These are phyloP conservation scores for Rhizoctonia solani DNA, from an alignment of 1,284 basidiomycete genomes.

Conservation along the genomic window DNA sequence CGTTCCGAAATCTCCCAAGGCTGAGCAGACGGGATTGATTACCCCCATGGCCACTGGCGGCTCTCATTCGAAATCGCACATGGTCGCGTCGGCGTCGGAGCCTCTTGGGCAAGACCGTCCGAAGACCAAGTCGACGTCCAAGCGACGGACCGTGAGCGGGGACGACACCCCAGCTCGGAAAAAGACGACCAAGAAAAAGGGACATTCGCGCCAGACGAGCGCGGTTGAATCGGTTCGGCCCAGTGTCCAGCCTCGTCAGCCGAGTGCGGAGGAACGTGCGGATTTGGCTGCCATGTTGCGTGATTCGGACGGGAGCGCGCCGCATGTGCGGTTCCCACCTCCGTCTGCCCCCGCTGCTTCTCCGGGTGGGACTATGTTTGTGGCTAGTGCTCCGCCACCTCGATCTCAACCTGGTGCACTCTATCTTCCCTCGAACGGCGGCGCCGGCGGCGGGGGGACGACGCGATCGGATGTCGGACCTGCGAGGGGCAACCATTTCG, in stretches of 20 bases:
- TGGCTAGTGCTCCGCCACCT: slow-evolving; percentile 4
- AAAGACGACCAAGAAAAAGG: not conserved
- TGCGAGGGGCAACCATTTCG: slow-evolving; percentile 12
- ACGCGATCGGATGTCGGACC: slow-evolving; percentile 24
- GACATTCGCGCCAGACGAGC: not conserved
- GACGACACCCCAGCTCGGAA: not conserved
- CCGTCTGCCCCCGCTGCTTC: not conserved
- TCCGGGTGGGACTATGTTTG: slow-evolving; percentile 13
- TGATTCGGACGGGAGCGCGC: slow-evolving; percentile 11
- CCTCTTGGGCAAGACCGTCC: not conserved
- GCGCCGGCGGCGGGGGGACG: no score
- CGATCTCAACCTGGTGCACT: not conserved
- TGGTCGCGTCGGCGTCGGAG: not conserved
- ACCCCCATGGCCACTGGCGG: not conserved
- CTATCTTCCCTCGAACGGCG: slow-evolving; percentile 23
- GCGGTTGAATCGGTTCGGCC: not conserved
- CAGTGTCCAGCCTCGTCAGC: not conserved
- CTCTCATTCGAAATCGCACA: not conserved
- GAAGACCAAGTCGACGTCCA: not conserved
- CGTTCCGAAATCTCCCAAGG: no score
- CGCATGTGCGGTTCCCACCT: slow-evolving; percentile 25
- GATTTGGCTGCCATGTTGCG: slow-evolving; percentile 21
- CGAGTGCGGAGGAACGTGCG: slow-evolving; percentile 1
- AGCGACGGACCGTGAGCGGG: not conserved
- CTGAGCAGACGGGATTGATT: not conserved